These are phyloP conservation scores for Magnolia officinalis DNA, from an alignment of 164 flowering plant species.

Conservation along the genomic window DNA sequence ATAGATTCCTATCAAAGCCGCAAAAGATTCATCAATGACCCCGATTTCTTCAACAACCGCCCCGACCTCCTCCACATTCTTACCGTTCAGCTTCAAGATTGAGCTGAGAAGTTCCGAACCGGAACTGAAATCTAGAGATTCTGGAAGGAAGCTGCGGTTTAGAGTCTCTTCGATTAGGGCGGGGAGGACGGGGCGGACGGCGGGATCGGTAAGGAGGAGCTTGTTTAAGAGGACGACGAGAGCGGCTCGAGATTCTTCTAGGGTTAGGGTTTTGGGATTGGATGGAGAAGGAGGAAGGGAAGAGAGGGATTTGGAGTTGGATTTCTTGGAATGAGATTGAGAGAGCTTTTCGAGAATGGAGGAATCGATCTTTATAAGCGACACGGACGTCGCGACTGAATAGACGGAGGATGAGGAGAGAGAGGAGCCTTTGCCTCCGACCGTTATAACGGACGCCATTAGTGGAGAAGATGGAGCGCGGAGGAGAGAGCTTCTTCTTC, in stretches of 20 bases:
- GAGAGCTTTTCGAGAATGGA: constrained; percentile 40
- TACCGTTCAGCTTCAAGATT: constrained; percentile 12
- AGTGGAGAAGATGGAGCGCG: not conserved
- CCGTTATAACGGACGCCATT: constrained; percentile 18
- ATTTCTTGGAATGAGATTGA: constrained; percentile 6
- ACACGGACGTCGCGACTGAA: constrained; percentile 35
- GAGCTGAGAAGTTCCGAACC: constrained; percentile 9
- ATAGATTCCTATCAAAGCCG: constrained; percentile 40
- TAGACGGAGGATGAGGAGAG: constrained; percentile 50
- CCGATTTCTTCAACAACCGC: constrained; percentile 36
- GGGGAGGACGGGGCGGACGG: constrained; percentile 31
- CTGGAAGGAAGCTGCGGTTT: constrained; percentile 7
- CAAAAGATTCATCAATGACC: constrained; percentile 31
- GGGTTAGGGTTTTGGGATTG: constrained; percentile 21
- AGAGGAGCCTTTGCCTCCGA: constrained; percentile 63
- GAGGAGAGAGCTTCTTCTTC: not conserved
- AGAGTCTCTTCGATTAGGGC: constrained; percentile 22
- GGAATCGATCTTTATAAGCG: constrained; percentile 47
- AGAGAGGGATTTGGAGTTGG: constrained; percentile 2
- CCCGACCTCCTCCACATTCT: constrained; percentile 16
- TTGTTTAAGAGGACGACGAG: constrained; percentile 54
- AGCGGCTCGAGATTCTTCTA: constrained; percentile 53
- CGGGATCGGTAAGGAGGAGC: constrained; percentile 32
- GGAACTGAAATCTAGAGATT: constrained; percentile 11
- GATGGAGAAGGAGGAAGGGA: not conserved